These are phyloP conservation scores for Fusarium penzigii DNA, from an alignment of 2,329 filamentous ascomycete genomes.

Conservation along the genomic window DNA sequence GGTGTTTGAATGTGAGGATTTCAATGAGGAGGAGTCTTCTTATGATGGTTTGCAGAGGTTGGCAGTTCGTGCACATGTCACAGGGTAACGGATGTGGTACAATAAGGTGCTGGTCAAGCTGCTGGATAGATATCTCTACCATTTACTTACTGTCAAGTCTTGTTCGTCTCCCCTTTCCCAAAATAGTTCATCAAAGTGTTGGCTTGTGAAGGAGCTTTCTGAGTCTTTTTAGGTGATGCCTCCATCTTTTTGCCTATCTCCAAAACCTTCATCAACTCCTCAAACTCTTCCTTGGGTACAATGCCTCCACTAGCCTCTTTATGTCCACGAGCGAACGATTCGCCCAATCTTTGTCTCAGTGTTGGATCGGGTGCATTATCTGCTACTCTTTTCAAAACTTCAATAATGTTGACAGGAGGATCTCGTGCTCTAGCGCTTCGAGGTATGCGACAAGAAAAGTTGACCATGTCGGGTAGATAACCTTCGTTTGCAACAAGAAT, in stretches of 20 bases:
- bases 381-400: constrained; percentile 55
- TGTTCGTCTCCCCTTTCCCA: constrained; percentile 34
- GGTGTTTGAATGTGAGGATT: no score
- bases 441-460: constrained; percentile 67
- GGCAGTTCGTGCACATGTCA: no score
- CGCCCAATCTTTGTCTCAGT: constrained; percentile 52
- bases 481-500: constrained; percentile 68
- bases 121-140: no score
- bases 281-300: constrained; percentile 60
- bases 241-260: constrained; percentile 57
- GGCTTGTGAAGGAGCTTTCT: constrained; percentile 42
- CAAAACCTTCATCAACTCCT: constrained; percentile 62
- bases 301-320: constrained; percentile 69
- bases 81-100: no score
- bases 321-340: constrained; percentile 66
- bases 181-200: constrained; percentile 60
- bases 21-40: no score
- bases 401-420: constrained; percentile 64
- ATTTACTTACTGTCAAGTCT: not conserved
- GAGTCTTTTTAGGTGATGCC: constrained; percentile 28
- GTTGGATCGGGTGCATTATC: constrained; percentile 40
- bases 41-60: no score
- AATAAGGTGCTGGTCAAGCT: no score
- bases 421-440: constrained; percentile 54
- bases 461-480: constrained; percentile 62